A percentile compares a stretch with the other conserved stretches of the same genome.
phyloP scores from a whole-genome alignment of 164 flowering plant species.

The Stephania japonica region DNA sequence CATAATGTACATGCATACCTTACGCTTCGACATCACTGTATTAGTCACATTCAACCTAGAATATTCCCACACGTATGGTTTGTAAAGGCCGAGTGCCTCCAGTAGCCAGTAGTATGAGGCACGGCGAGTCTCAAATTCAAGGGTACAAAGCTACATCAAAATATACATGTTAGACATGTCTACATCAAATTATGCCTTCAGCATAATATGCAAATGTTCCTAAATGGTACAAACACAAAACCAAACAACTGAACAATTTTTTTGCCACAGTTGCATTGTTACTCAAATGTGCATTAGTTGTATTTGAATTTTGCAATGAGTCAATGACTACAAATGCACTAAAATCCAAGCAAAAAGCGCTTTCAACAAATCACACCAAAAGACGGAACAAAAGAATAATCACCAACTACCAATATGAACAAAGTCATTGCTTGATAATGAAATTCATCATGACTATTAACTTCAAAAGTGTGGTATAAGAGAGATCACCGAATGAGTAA shows the following conservation, averaged over 20 bases:
- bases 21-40: slow-evolving; percentile 97
- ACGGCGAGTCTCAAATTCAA: slow-evolving; percentile 98
- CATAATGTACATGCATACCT: slow-evolving; percentile 38
- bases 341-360: not conserved
- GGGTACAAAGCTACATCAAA: slow-evolving; percentile 75
- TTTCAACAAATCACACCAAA: not conserved
- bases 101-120: slow-evolving; percentile 97
- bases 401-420: not conserved
- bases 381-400: not conserved
- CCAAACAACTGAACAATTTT: not conserved
- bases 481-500: slow-evolving; percentile 85
- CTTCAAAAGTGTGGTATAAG: not conserved
- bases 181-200: no score
- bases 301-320: not conserved
- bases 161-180: not conserved
- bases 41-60: slow-evolving; percentile 86
- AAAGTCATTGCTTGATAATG: no score
- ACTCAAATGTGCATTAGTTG: not conserved
- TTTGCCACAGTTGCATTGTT: not conserved
- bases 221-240: not conserved
- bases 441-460: no score
- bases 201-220: not conserved
- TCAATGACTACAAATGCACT: not conserved
- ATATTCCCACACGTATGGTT: slow-evolving; percentile 96
- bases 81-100: slow-evolving; percentile 69